Evolutionary conservation across 2,329 filamentous ascomycete species (phyloP).

Genomic region (Coniosporium tulheliwenetii): DNA sequence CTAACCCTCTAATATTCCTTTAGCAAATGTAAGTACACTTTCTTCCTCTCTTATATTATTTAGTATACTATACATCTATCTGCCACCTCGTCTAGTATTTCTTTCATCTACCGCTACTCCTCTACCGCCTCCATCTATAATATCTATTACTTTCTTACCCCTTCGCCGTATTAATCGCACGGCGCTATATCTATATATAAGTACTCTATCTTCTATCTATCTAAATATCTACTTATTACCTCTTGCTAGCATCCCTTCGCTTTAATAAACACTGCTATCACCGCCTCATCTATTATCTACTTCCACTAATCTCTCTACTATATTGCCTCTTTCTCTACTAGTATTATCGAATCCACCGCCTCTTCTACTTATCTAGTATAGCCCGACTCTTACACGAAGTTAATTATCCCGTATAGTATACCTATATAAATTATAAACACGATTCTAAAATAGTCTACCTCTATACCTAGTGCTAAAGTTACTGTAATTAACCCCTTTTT

Average conservation of each 20-base stretch:
- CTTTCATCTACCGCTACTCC: no score
- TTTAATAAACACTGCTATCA: background rate
- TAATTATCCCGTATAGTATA: conserved; percentile 2
- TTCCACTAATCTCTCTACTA: background rate
- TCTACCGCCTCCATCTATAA: no score
- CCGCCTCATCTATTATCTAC: background rate
- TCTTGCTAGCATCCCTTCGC: background rate
- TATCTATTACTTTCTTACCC: no score
- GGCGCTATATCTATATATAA: no score
- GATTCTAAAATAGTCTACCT: conserved; percentile 8
- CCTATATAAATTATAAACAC: conserved; percentile 4
- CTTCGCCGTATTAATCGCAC: no score
- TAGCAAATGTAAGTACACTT: no score
- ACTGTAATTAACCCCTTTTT: conserved; percentile 7
- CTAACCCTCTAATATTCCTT: no score
- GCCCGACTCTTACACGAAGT: conserved; percentile 1
- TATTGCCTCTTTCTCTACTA: background rate
- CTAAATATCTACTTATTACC: no score
- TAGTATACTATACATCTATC: no score
- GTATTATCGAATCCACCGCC: background rate
- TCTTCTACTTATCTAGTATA: conserved; percentile 2
- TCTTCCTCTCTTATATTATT: no score
- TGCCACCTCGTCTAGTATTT: no score
- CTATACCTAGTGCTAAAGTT: conserved; percentile 7
- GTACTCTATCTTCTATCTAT: no score